Base-by-base conservation (phyloP, 1,284 basidiomycete species). In the Cerrena zonata region DNA sequence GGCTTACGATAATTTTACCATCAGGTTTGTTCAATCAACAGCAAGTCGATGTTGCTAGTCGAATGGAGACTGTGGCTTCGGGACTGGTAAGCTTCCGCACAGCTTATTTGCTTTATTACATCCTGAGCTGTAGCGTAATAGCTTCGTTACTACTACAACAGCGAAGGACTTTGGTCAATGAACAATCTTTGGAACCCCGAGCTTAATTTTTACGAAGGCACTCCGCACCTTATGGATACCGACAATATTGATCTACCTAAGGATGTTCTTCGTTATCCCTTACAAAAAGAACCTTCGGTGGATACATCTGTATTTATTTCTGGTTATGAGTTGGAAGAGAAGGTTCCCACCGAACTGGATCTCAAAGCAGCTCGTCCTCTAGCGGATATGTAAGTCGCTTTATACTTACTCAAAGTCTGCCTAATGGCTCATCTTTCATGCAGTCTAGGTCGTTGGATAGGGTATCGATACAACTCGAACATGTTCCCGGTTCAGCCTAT, bases 1-100 rank as follows among this genome's bases (percentile, higher is more conserved):
- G 30, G n/a, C n/a, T 34, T 7, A 34, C 15, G 30, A 34, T 15
- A 7, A 7, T 34, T 34, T 7, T 34, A 15, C 30, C 4, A 21
- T 5, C 30, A 58, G 57, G 22, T 5, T 30, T 44, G 27, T 54
- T 53, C 23, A 25, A 48, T 2, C 55, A 58, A 23, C 51, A 52
- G 26, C 47, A 45, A 26, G 45, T 55, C 5, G 55, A 56, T 36
- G 40, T 50, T 2, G 27, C 19, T 4, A 23, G 27, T 7, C 46
- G 53, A 18, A 50, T 56, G 30, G 51, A 54, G 22, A 37, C 21
- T 12, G 46, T 55, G 24, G 47, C 48, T n/a, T n/a, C 30, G 37
- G 21, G 12, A 26, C 24, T 18, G 37, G 30, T 34, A 34, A 7
- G 30, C 15, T 15, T 34, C 30, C 7, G 30, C 15, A 34, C 30